These are phyloP conservation scores for Blakeslea trispora DNA, from an alignment of 371 early-diverging fungal species.

Conservation along the genomic window DNA sequence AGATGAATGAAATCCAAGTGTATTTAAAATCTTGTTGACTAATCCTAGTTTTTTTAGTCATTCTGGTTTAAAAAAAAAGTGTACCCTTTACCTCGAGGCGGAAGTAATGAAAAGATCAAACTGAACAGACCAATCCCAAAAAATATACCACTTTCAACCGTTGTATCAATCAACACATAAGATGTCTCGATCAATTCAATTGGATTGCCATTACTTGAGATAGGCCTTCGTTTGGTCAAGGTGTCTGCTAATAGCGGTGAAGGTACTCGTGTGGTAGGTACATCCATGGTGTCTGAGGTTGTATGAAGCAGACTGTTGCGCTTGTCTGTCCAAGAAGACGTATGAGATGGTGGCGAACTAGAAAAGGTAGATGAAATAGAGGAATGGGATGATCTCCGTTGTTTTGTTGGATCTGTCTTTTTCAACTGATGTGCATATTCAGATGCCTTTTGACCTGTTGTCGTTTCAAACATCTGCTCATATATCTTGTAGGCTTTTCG, in stretches of 20 bases:
- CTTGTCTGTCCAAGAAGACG: slow-evolving; percentile 28
- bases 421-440: slow-evolving; percentile 37
- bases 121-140: slow-evolving; percentile 51
- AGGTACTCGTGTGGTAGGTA: too few relatives aligned
- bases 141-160: slow-evolving; percentile 46
- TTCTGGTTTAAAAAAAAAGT: not conserved
- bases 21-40: slow-evolving; percentile 49
- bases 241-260: not conserved
- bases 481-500: slow-evolving; percentile 52
- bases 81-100: slow-evolving; percentile 50
- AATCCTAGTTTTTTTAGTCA: not conserved
- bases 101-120: slow-evolving; percentile 49
- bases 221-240: slow-evolving; percentile 3
- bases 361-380: too few relatives aligned
- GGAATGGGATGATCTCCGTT: slow-evolving; percentile 7
- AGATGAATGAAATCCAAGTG: slow-evolving; percentile 52
- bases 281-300: not conserved
- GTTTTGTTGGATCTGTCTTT: slow-evolving; percentile 18
- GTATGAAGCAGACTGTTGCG: slow-evolving; percentile 29
- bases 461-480: slow-evolving; percentile 46
- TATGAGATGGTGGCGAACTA: slow-evolving; percentile 11
- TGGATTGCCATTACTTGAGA: not conserved
- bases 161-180: slow-evolving; percentile 17
- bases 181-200: slow-evolving; percentile 3
- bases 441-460: slow-evolving; percentile 43